Base-by-base conservation (phyloP, 768 basidiomycete species). In the Tulasnella sp. region DNA sequence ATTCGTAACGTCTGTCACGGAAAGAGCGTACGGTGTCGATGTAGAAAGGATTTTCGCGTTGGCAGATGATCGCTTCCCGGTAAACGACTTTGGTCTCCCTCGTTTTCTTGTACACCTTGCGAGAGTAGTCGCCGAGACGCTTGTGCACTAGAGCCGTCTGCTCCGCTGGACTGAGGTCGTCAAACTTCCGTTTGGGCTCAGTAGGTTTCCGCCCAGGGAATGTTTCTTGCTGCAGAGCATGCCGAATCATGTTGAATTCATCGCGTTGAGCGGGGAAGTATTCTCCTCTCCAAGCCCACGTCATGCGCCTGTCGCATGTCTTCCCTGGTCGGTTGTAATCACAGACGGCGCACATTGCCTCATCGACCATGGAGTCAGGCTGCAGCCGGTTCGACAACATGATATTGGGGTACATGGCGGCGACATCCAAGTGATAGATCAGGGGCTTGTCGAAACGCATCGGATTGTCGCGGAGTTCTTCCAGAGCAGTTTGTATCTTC, bases 401-500 rank as follows among this genome's bases (percentile, higher is more conserved):
- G 79, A 99, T 98, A 70, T 98, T 99, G 57, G 96, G 96, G 68
- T 99, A 98, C 96, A 99, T 99, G 61, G 96, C 96, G 2, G 96
- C 96, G 61, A 99, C 96, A 65, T 99, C 96, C 65, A 98, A 71
- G 69, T 99, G 96, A 70, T 99, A 99, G 66, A 99, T 98, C 61
- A 98, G 80, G 0, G 96, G 96, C 11, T 82, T 86, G 72, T 98
- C 93, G 40, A 75, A 74, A 12, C 94, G 87, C 53, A 82, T 78
- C 0, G 96, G 94, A 59, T 85, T 81, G 71, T 98, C 92, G 25
- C 90, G 89, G 76, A 98, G 84, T 62, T 81, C 67, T 66, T 94
- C 91, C 27, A 99, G 81, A 43, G 84, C 81, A 0, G 73, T 67
- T 60, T 76, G 77, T 57, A 99, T 96, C 59, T 84, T 72, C 15